A percentile compares a stretch with the other conserved stretches of the same genome.
These are phyloP conservation scores for Pseudogymnoascus verrucosus DNA, from an alignment of 2,329 filamentous ascomycete species.

Conservation along the genomic window DNA sequence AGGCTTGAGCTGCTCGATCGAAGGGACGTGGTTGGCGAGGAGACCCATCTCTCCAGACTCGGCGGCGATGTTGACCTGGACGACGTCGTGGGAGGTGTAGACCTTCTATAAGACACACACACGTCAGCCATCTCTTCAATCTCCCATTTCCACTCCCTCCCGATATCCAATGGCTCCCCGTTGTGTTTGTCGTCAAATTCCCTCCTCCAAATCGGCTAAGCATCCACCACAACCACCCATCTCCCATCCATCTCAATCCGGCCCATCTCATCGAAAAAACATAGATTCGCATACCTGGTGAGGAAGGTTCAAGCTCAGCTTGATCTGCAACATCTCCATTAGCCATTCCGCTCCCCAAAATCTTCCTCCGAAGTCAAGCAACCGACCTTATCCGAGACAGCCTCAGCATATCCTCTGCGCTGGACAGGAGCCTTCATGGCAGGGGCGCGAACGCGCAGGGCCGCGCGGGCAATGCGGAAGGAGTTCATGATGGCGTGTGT, in stretches of 20 bases:
- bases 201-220: background rate
- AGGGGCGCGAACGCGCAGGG: slow-evolving; percentile 74
- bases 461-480: slow-evolving; percentile 83
- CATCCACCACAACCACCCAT: background rate
- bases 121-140: slow-evolving; percentile 25
- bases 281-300: slow-evolving; percentile 71
- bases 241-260: background rate
- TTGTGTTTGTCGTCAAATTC: background rate
- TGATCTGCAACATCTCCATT: slow-evolving; percentile 52
- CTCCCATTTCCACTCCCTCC: slow-evolving; percentile 15
- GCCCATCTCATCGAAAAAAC: background rate
- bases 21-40: slow-evolving; percentile 96
- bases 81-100: slow-evolving; percentile 61
- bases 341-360: no score
- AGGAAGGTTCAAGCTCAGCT: slow-evolving; percentile 94
- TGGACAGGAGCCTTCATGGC: slow-evolving; percentile 68
- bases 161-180: background rate
- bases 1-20: slow-evolving; percentile 97
- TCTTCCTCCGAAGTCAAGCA: slow-evolving; percentile 15
- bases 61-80: slow-evolving; percentile 98
- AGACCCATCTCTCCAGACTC: slow-evolving; percentile 99
- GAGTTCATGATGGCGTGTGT: slow-evolving; percentile 69
- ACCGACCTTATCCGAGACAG: slow-evolving; percentile 71
- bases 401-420: slow-evolving; percentile 87
- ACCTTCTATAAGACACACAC: slow-evolving; percentile 47